These are phyloP conservation scores for Balakata baccata DNA, from an alignment of 345 rosid genomes.

Conservation along the genomic window DNA sequence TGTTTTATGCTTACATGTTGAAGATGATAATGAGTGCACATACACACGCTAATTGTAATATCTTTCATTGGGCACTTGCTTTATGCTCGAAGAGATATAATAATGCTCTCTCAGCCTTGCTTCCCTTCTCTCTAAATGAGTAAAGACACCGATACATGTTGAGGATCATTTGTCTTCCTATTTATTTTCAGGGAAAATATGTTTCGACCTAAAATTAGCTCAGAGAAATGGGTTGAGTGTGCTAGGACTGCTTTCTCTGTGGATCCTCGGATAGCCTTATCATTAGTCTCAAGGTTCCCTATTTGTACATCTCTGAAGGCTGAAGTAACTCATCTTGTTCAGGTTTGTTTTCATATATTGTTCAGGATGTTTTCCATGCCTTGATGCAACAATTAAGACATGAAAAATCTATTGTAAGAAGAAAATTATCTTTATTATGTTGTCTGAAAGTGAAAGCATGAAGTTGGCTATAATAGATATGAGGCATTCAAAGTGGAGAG, in stretches of 20 bases:
- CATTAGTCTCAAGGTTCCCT: conserved; percentile 79
- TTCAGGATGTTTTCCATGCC: background rate
- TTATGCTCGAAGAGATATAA: background rate
- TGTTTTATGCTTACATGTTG: background rate
- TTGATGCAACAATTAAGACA: background rate
- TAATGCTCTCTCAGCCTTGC: background rate
- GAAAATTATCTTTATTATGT: background rate
- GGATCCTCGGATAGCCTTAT: conserved; percentile 84
- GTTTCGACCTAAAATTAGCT: conserved; percentile 58
- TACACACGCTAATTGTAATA: background rate
- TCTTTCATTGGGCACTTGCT: background rate
- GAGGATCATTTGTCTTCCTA: conserved; percentile 20
- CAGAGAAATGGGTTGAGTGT: conserved; percentile 86
- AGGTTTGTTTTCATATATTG: conserved; percentile 44
- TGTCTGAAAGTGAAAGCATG: too few species aligned
- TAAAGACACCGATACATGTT: background rate
- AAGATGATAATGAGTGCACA: background rate
- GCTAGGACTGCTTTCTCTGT: conserved; percentile 85
- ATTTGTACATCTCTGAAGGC: conserved; percentile 61
- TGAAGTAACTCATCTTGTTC: conserved; percentile 87
- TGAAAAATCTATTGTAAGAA: background rate
- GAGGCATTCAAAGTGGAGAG: conserved; percentile 1
- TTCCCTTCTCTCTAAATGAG: background rate
- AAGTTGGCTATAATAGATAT: background rate
- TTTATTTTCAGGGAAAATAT: conserved; percentile 57